Conservation (phyloP, 257 asterid genomes). For the Cordia subcordata region DNA sequence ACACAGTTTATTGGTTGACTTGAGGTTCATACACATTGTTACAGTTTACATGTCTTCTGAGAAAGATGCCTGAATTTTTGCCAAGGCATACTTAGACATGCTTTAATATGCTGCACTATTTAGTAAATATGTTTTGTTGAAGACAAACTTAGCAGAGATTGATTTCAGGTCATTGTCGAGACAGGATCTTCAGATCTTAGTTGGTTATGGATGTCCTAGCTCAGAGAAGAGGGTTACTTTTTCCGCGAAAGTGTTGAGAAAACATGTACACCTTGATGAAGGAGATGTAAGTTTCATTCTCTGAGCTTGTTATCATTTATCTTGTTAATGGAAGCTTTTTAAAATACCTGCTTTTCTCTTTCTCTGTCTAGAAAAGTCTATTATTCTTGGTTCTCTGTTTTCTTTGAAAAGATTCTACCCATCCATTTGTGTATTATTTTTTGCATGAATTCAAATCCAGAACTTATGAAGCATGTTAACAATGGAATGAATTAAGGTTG, state of each 20-base stretch:
- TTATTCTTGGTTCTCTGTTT: no score
- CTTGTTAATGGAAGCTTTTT: no score
- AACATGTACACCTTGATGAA: constrained; percentile 79
- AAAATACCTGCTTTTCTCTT: no score
- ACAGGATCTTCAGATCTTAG: constrained; percentile 85
- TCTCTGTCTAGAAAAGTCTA: no score
- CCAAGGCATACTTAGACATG: not conserved
- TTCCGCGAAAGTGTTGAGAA: constrained; percentile 80
- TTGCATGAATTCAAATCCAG: no score
- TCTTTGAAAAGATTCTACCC: no score
- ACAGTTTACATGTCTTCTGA: no score
- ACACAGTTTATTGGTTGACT: no score
- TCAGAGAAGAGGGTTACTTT: constrained; percentile 67
- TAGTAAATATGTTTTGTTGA: not conserved
- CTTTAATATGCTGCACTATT: not conserved
- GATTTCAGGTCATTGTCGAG: constrained; percentile 86
- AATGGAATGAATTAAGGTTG: no score
- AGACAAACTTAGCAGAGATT: constrained; percentile 18
- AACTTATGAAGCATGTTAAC: no score
- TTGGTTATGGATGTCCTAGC: constrained; percentile 95
- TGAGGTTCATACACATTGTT: no score
- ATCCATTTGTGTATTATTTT: no score
- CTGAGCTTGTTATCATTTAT: not conserved
- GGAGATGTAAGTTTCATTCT: constrained; percentile 79
- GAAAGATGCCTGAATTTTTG: not conserved